Base-by-base conservation (phyloP, 169 alveolate genomes). In the Cryptosporidium canis region DNA sequence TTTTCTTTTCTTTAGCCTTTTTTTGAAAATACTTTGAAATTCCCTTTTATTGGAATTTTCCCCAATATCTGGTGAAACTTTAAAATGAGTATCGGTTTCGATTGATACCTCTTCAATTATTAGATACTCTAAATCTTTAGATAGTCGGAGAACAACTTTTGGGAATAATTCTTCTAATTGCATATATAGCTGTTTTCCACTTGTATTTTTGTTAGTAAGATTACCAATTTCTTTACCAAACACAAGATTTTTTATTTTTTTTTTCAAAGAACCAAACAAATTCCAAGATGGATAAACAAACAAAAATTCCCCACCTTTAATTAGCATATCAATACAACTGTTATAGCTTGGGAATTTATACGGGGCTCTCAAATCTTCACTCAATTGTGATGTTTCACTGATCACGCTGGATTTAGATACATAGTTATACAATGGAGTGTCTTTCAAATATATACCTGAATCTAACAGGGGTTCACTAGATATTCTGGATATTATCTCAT, bases 281-380 rank as follows among this genome's bases (percentile, higher is more conserved):
- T 41, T 58, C 12, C 56, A 77, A 1, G 29, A 3, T 21, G 87
- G 87, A 77, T 77, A 77, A 8, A 77, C 87, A 35, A 58, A 31
- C 16, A 77, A 41, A 55, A 77, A 77, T 41, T 77, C 87, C 14
- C 72, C 72, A 21, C 87, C 87, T 8, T 61, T 77, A 4, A 61
- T 29, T 12, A 77, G 29, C 7, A 77, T 41, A 12, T 77, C 64
- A 55, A 77, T 77, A 77, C 77, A 56, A 18, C 7, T 37, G 41
- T 77, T 55, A 24, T 55, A 77, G 27, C 44, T 31, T 14, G 68
- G 72, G 11, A 77, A 55, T 24, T 39, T 55, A 31, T 77, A 37
- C 24, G 53, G 16, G 0, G 47, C 12, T 41, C 18, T 44, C 1
- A 43, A 24, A 12, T 33, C 8, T 37, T 14, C n/a, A 7, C 58